A percentile compares a stretch with the other conserved stretches of the same genome.
Evolutionary conservation across 139 green algal genomes (phyloP).

Genomic region (Tetradesmus obliquus): DNA sequence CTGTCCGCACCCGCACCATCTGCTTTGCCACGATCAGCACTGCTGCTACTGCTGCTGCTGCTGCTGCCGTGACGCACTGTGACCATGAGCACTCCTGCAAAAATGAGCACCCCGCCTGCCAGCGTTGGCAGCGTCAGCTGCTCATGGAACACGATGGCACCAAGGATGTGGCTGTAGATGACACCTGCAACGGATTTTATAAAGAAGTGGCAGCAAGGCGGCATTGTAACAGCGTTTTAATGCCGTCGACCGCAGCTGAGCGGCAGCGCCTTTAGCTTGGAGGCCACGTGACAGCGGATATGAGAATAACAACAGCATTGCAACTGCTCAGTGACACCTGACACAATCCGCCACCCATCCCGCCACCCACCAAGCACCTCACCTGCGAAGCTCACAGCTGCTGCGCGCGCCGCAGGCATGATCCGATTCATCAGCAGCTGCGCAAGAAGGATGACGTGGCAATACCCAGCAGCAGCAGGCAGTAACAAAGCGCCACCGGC

Average conservation of each 20-base stretch:
- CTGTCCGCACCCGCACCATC: neutral
- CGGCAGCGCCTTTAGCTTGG: neutral
- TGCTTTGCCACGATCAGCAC: neutral
- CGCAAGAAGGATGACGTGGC: too few relatives aligned
- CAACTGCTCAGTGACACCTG: too few relatives aligned
- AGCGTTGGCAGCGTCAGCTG: neutral
- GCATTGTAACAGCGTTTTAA: neutral
- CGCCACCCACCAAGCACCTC: neutral
- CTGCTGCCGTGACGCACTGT: neutral
- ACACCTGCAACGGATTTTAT: neutral
- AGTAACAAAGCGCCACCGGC: too few relatives aligned
- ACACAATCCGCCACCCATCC: too few relatives aligned
- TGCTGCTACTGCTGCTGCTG: conserved; percentile 9
- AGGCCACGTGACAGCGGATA: too few relatives aligned
- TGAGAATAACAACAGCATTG: too few relatives aligned
- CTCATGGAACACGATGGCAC: conserved; percentile 20
- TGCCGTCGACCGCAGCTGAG: neutral
- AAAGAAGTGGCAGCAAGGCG: neutral
- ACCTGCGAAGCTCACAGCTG: neutral
- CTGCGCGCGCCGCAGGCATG: neutral
- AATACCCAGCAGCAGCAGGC: too few relatives aligned
- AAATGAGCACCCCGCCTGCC: conserved; percentile 19
- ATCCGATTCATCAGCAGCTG: too few relatives aligned
- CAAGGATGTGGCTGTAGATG: conserved; percentile 18
- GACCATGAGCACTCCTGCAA: conserved; percentile 29